Percentiles rank a stretch among this genome's conserved stretches.
These are phyloP conservation scores for Coprinopsis cinerea DNA, from an alignment of 768 basidiomycete genomes.

Conservation along the genomic window DNA sequence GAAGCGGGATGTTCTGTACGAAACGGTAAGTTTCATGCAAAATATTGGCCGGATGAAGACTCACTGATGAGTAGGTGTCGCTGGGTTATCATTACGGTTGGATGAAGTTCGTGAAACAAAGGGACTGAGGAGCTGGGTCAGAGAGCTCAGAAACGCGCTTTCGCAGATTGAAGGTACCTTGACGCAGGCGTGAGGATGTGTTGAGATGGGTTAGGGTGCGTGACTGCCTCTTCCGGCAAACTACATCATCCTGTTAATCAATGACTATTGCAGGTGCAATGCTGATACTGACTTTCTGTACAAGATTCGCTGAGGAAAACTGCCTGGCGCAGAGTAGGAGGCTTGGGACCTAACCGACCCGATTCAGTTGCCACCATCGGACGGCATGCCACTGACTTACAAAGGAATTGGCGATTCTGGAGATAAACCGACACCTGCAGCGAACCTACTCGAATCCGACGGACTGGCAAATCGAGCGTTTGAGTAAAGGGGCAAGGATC, in stretches of 20 bases:
- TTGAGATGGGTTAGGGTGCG: constrained; percentile 19
- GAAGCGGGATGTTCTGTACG: not conserved
- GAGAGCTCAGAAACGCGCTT: no score
- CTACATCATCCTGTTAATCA: not conserved
- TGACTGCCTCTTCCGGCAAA: constrained; percentile 16
- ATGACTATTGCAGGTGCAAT: not conserved
- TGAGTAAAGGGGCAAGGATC: constrained; percentile 11
- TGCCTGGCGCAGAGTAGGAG: constrained; percentile 11
- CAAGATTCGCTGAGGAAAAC: constrained; percentile 12
- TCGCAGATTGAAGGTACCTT: constrained; percentile 33
- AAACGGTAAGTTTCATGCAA: not conserved
- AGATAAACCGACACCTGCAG: constrained; percentile 5
- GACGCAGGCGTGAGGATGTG: constrained; percentile 44
- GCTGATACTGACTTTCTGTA: constrained; percentile 15
- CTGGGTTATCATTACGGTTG: constrained; percentile 11
- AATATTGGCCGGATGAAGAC: not conserved
- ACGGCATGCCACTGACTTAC: not conserved
- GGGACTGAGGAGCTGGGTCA: constrained; percentile 11
- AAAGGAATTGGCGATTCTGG: constrained; percentile 15
- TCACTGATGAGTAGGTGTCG: constrained; percentile 9
- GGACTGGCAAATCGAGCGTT: no score
- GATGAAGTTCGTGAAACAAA: constrained; percentile 17
- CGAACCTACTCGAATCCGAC: constrained; percentile 14
- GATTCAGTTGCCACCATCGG: no score
- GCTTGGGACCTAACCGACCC: constrained; percentile 18